These are phyloP conservation scores for Ustilago crameri DNA, from an alignment of 1,284 basidiomycete genomes.

Conservation along the genomic window DNA sequence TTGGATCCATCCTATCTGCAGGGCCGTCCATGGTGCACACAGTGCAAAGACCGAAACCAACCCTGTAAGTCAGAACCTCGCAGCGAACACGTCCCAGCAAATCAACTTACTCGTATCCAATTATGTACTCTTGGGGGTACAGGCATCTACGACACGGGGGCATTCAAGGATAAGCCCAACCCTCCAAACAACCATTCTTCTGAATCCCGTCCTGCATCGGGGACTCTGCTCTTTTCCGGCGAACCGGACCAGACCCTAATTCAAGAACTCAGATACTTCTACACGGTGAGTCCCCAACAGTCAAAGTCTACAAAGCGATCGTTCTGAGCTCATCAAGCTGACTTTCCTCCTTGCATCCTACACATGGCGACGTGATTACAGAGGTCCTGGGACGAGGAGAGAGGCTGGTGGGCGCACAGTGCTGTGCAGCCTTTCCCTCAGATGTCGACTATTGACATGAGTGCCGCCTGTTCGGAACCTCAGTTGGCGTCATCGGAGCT, in stretches of 20 bases:
- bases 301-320: neutral
- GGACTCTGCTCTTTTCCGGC: neutral
- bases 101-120: too few species aligned
- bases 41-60: constrained; percentile 26
- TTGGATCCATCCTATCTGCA: neutral
- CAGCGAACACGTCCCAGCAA: too few species aligned
- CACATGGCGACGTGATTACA: neutral
- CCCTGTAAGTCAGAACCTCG: constrained; percentile 15
- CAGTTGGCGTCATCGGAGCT: neutral
- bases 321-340: neutral
- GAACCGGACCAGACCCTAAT: constrained; percentile 1
- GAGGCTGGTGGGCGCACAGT: neutral
- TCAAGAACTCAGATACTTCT: constrained; percentile 12
- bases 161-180: constrained; percentile 1
- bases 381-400: neutral
- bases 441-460: neutral
- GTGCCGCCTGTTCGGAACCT: neutral
- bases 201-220: neutral
- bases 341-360: neutral
- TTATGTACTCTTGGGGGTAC: neutral
- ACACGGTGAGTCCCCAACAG: constrained; percentile 14
- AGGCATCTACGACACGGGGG: constrained; percentile 27
- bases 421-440: neutral
- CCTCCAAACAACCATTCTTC: neutral
- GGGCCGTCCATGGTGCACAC: constrained; percentile 36